These are phyloP conservation scores for Boletus patriciae DNA, from an alignment of 768 basidiomycete genomes.

Conservation along the genomic window DNA sequence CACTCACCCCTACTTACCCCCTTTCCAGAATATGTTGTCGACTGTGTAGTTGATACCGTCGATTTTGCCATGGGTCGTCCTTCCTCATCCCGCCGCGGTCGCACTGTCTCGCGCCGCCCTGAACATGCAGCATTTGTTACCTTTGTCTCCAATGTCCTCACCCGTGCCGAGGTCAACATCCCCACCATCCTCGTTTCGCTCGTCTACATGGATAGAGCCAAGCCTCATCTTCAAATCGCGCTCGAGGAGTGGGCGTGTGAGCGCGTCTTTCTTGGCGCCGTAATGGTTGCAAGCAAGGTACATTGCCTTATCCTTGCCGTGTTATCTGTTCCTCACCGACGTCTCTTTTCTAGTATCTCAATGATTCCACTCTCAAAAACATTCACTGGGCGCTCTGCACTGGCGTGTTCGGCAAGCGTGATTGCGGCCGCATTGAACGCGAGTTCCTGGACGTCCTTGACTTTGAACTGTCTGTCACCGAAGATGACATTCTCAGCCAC, in stretches of 20 bases:
- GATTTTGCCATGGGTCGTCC: conserved; percentile 75
- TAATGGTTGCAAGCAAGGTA: conserved; percentile 86
- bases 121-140: conserved; percentile 58
- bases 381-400: conserved; percentile 88
- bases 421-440: conserved; percentile 78
- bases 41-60: conserved; percentile 68
- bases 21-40: conserved; percentile 64
- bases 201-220: conserved; percentile 75
- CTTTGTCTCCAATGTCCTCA: conserved; percentile 68
- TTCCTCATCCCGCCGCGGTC: conserved; percentile 53
- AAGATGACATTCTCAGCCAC: conserved; percentile 58
- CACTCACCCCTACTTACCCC: not conserved
- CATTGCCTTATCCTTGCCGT: conserved; percentile 23
- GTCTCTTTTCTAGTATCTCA: conserved; percentile 57
- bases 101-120: conserved; percentile 45
- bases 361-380: conserved; percentile 90
- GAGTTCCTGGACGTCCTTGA: conserved; percentile 80
- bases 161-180: conserved; percentile 70
- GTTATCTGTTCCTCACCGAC: conserved; percentile 3
- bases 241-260: conserved; percentile 86
- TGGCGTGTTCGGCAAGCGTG: conserved; percentile 77
- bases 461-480: conserved; percentile 66
- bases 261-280: conserved; percentile 87
- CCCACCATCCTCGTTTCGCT: conserved; percentile 68
- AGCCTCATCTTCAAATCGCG: conserved; percentile 77